Conservation (phyloP, 2,329 filamentous ascomycete genomes). For the Bipolaris victoriae region DNA sequence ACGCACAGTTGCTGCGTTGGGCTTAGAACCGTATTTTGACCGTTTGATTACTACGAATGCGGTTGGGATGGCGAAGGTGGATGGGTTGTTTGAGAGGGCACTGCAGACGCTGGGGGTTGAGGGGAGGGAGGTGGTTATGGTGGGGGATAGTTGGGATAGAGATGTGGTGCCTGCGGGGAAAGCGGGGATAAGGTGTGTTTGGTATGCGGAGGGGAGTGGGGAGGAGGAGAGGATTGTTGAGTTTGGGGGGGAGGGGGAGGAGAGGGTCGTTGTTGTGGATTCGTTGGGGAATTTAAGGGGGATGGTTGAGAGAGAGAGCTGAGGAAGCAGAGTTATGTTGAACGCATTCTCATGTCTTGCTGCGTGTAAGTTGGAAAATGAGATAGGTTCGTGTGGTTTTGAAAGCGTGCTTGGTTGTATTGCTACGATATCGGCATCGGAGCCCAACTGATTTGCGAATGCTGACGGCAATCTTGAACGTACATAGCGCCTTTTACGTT, state of each 20-base stretch:
- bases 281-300: background rate
- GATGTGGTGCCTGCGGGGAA: constrained; percentile 1
- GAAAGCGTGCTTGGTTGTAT: background rate
- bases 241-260: background rate
- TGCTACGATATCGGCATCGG: background rate
- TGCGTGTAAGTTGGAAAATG: background rate
- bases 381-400: background rate
- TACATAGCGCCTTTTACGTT: background rate
- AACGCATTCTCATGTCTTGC: background rate
- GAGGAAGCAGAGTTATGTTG: background rate
- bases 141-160: constrained; percentile 14
- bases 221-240: background rate
- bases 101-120: background rate
- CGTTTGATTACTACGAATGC: constrained; percentile 45
- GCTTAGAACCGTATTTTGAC: constrained; percentile 36
- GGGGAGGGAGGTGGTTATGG: constrained; percentile 16
- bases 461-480: background rate
- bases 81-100: constrained; percentile 24
- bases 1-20: constrained; percentile 50
- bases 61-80: constrained; percentile 39
- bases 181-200: background rate
- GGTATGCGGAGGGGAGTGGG: background rate
- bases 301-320: background rate
- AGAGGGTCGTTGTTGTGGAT: background rate
- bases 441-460: too few relatives aligned